Conservation (phyloP, 352 stramenopile species). For the Aphanomyces astaci region DNA sequence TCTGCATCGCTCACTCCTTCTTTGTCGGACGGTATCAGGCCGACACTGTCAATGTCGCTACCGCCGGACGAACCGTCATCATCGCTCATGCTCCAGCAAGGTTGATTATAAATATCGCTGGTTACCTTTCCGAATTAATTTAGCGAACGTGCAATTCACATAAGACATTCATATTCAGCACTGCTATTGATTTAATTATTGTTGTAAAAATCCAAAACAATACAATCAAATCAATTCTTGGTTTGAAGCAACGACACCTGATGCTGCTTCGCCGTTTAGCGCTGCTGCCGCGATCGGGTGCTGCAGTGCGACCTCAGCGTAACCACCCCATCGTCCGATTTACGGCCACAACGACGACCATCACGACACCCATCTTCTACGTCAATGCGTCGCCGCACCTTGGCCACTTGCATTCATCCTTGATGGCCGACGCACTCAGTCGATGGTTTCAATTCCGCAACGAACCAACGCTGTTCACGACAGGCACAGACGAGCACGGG, state of each 20-base stretch:
- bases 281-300: not conserved
- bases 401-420: conserved; percentile 96
- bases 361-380: conserved; percentile 99
- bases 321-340: not conserved
- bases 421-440: conserved; percentile 82
- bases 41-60: not conserved
- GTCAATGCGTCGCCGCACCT: conserved; percentile 99
- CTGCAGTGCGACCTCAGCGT: not conserved
- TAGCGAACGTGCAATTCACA: no score
- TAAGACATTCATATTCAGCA: no score
- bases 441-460: conserved; percentile 65
- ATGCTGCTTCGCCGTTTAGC: not conserved
- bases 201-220: no score
- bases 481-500: conserved; percentile 98
- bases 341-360: conserved; percentile 34
- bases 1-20: not conserved
- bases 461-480: conserved; percentile 87
- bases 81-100: not conserved
- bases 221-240: not conserved
- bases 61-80: not conserved
- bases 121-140: no score
- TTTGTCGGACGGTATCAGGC: not conserved
- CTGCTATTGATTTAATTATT: no score
- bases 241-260: not conserved
- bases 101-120: no score